Evolutionary conservation across 1,284 basidiomycete species (phyloP), one percentile per base, ranked within the genome.

Genomic region (Microbotryum intermedium): DNA sequence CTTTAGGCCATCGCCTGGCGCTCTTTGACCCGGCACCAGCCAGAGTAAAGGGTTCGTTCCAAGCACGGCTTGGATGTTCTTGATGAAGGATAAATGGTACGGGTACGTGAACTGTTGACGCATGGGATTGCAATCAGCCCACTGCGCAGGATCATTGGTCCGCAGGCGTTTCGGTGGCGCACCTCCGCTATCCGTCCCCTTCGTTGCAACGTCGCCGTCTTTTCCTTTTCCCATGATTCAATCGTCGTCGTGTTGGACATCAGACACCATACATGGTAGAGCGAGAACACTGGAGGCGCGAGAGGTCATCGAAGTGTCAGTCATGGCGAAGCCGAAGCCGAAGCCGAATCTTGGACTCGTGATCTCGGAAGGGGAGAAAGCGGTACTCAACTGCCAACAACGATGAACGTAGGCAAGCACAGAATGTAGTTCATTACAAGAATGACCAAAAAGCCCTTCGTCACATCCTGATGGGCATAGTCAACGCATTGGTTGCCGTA

Each of bases 211-310:
- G 84, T 88, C 6, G 89, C 86, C 0, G 85, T 90, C 74, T 88
- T 91, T 72, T 98, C 92, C 77, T 97, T 97, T 74, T 98, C 95
- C 89, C 90, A 95, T 1, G 88, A 84, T 77, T 98, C 94, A 59
- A 98, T 95, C 0, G 94, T 97, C 0, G 94, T 98, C 13, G 86
- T 86, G 73, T 98, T 98, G 23, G 81, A 80, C 13, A 81, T 70
- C n/a, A 94, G 75, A 53, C 83, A 82, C 73, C 85, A 88, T 65
- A 93, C 84, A 70, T 98, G 95, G 72, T 94, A 98, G 29, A 92
- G 60, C 64, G 87, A 89, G 67, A 74, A 72, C 30, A 66, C 50
- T 39, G 34, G 34, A 39, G 34, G 34, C 34, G 6, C 34, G 18
- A 4, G 34, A 39, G 11, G 13, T 16, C 2, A 39, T 39, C 34